Evolutionary conservation across 2,329 filamentous ascomycete species (phyloP).

Genomic region (Aspergillus novoparasiticus): DNA sequence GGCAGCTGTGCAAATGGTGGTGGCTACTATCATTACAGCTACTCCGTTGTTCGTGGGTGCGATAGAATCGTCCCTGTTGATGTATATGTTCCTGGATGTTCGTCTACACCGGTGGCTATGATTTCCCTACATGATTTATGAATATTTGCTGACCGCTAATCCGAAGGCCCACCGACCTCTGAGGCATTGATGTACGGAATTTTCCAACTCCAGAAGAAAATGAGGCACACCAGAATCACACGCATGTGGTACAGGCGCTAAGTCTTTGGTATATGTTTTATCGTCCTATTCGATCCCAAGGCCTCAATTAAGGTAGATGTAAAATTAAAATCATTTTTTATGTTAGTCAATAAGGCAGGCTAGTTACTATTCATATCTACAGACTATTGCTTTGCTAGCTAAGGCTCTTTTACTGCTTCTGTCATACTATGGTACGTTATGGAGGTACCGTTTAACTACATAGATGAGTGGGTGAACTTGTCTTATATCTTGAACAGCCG

Average conservation of each 20-base stretch:
- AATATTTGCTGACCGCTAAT: slow-evolving; percentile 9
- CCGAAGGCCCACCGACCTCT: slow-evolving; percentile 52
- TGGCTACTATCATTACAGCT: slow-evolving; percentile 87
- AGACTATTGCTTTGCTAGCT: background rate
- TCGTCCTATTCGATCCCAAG: background rate
- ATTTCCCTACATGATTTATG: slow-evolving; percentile 14
- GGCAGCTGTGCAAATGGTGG: slow-evolving; percentile 83
- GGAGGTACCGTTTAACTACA: background rate
- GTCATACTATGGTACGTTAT: background rate
- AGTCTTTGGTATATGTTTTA: slow-evolving; percentile 1
- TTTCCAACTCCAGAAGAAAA: slow-evolving; percentile 80
- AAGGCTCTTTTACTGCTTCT: background rate
- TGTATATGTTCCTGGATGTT: slow-evolving; percentile 81
- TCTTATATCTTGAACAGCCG: background rate
- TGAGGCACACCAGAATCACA: slow-evolving; percentile 61
- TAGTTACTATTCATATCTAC: background rate
- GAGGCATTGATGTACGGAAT: slow-evolving; percentile 66
- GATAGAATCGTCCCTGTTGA: slow-evolving; percentile 83
- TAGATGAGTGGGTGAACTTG: background rate
- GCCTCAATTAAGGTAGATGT: background rate
- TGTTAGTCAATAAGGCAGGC: background rate
- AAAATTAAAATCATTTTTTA: background rate
- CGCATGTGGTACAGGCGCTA: slow-evolving; percentile 61
- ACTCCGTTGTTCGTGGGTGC: slow-evolving; percentile 75
- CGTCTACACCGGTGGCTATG: slow-evolving; percentile 42